phyloP scores from a whole-genome alignment of 208 protist species.

The Acanthamoeba royreba region DNA sequence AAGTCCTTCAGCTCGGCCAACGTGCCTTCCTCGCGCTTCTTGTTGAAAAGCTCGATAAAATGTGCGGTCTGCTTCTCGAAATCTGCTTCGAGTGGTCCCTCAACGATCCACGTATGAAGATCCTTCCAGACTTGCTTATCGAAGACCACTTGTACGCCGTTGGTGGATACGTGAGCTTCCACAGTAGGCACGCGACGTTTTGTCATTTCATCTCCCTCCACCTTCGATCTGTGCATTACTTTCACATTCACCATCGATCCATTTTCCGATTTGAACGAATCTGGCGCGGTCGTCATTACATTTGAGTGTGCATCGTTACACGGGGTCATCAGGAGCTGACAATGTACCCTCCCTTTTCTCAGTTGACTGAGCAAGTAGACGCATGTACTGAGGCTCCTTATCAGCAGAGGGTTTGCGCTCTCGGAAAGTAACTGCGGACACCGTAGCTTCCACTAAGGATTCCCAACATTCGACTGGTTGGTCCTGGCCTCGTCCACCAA shows the following conservation, averaged over 20 bases:
- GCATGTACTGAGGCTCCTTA: neutral
- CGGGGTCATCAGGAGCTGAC: neutral
- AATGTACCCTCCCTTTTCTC: neutral
- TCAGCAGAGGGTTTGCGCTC: neutral
- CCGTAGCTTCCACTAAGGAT: neutral
- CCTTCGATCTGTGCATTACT: neutral
- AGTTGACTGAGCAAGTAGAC: neutral
- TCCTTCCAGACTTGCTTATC: slow-evolving; percentile 19
- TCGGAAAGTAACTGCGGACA: neutral
- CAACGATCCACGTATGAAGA: neutral
- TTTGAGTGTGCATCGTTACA: neutral
- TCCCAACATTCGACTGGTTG: neutral
- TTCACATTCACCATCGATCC: neutral
- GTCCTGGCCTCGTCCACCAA: neutral
- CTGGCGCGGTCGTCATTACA: too few relatives aligned
- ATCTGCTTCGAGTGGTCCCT: neutral
- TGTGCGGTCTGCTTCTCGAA: neutral
- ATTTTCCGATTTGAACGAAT: neutral
- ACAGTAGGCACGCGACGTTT: neutral
- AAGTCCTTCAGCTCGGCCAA: neutral
- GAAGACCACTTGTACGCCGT: neutral
- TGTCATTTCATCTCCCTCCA: neutral
- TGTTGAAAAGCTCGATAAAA: neutral
- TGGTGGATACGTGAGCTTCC: neutral
- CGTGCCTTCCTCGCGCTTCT: neutral